phyloP scores from a whole-genome alignment of 768 basidiomycete genomes.

The Exsudoporus frostii region DNA sequence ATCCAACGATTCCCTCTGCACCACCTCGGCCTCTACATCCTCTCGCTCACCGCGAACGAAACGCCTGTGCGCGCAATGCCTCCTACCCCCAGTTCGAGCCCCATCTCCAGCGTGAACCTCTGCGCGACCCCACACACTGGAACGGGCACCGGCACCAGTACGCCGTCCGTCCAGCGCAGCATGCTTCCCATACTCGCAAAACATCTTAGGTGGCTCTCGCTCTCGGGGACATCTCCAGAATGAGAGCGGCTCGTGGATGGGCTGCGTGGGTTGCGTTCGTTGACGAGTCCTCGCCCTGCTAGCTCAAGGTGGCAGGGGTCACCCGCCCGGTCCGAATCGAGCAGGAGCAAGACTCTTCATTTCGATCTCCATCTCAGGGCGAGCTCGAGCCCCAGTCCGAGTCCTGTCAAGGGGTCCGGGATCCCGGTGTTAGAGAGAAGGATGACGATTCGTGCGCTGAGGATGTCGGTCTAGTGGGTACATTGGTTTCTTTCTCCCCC shows the following conservation, averaged over 20 bases:
- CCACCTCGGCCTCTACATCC: conserved; percentile 17
- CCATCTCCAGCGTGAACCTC: not conserved
- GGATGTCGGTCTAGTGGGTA: conserved; percentile 10
- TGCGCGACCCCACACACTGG: conserved; percentile 2
- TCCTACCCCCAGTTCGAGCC: conserved; percentile 20
- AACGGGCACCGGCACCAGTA: not conserved
- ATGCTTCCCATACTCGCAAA: conserved; percentile 30
- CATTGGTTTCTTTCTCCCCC: not conserved
- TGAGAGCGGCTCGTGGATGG: conserved; percentile 23
- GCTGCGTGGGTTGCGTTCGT: conserved; percentile 22
- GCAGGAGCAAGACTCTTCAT: conserved; percentile 12
- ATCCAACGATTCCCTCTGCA: conserved; percentile 30
- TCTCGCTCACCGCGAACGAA: conserved; percentile 21
- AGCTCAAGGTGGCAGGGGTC: conserved; percentile 14
- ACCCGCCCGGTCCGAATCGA: conserved; percentile 16
- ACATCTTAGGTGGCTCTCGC: conserved; percentile 24
- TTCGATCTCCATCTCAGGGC: not conserved
- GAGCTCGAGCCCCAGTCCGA: conserved; percentile 11
- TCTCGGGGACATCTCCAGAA: conserved; percentile 16
- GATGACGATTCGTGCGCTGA: conserved; percentile 27
- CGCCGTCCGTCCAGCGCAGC: conserved; percentile 18
- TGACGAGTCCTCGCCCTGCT: conserved; percentile 9
- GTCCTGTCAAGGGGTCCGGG: conserved; percentile 25
- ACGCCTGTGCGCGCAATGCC: conserved; percentile 26
- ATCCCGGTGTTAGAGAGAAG: conserved; percentile 28